Conservation (phyloP, 2,329 filamentous ascomycete species). For the Ceratocystis cubensis region DNA sequence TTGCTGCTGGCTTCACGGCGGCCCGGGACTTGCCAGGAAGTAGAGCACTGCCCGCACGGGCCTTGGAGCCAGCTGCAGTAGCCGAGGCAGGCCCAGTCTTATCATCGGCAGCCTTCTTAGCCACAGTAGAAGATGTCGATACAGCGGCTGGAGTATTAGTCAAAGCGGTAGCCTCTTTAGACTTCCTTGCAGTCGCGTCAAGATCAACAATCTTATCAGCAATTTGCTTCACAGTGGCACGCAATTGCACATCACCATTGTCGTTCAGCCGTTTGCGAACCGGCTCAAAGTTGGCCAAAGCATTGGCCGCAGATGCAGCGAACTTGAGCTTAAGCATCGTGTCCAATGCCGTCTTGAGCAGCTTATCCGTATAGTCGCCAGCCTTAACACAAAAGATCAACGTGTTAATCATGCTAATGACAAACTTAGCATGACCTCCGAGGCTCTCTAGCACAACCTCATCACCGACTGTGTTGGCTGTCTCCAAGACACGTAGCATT, state of each 20-base stretch:
- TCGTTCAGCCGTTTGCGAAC: slow-evolving; percentile 51
- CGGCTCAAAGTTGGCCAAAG: slow-evolving; percentile 43
- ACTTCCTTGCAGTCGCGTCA: slow-evolving; percentile 33
- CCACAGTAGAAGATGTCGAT: background rate
- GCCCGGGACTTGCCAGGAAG: slow-evolving; percentile 40
- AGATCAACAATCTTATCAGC: slow-evolving; percentile 24
- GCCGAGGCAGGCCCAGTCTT: background rate
- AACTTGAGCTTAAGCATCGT: slow-evolving; percentile 53
- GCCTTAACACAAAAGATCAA: slow-evolving; percentile 43
- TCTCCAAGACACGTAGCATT: slow-evolving; percentile 40
- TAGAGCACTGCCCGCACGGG: slow-evolving; percentile 25
- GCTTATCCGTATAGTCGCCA: slow-evolving; percentile 39
- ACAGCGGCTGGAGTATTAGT: background rate
- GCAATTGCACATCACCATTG: slow-evolving; percentile 52
- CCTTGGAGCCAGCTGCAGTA: slow-evolving; percentile 26
- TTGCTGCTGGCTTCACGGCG: slow-evolving; percentile 32
- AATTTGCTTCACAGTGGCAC: slow-evolving; percentile 48
- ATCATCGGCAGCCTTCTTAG: background rate
- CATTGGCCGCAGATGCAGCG: slow-evolving; percentile 39
- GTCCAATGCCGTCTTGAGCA: slow-evolving; percentile 44
- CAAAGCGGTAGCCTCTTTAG: slow-evolving; percentile 22
- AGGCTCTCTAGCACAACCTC: slow-evolving; percentile 45
- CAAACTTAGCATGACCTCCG: slow-evolving; percentile 44
- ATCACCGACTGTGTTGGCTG: slow-evolving; percentile 43
- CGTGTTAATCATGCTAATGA: slow-evolving; percentile 41